phyloP scores from a whole-genome alignment of 495 filamentous ascomycete species.

The Talaromyces ruber region DNA sequence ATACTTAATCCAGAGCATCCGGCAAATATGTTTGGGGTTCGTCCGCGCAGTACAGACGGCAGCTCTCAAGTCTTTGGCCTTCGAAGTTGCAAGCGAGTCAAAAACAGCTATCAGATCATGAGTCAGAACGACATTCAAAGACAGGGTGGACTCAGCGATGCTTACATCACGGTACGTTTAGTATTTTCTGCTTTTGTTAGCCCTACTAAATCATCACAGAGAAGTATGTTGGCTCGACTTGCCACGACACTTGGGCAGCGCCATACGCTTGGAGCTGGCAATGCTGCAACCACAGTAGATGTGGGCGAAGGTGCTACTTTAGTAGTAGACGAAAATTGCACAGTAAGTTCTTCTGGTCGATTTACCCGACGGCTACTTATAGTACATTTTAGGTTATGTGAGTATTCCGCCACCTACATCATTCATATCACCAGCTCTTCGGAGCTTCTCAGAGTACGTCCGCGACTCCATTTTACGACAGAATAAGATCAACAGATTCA shows the following conservation, averaged over 20 bases:
- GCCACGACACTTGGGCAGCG: constrained; percentile 37
- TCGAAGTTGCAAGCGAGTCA: constrained; percentile 48
- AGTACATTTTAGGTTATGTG: constrained; percentile 9
- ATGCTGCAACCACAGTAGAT: constrained; percentile 4
- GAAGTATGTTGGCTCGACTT: constrained; percentile 51
- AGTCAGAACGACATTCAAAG: constrained; percentile 57
- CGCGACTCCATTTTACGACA: neutral
- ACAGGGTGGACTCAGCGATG: constrained; percentile 52
- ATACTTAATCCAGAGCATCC: constrained; percentile 37
- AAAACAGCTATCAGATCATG: constrained; percentile 55
- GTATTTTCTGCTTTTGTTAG: constrained; percentile 10
- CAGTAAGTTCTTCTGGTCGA: neutral
- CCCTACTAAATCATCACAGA: constrained; percentile 28
- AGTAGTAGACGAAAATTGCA: constrained; percentile 25
- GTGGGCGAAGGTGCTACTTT: constrained; percentile 12
- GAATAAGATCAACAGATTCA: neutral
- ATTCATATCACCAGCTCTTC: neutral
- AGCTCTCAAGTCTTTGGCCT: constrained; percentile 29
- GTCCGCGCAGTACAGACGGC: constrained; percentile 10
- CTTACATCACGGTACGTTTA: constrained; percentile 52
- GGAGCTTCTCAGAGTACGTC: neutral
- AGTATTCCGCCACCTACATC: constrained; percentile 7
- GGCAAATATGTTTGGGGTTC: constrained; percentile 18
- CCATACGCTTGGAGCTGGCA: constrained; percentile 11
- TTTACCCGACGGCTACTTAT: neutral